These are phyloP conservation scores for Spergularia marina DNA, from an alignment of 148 eudicot species.

Conservation along the genomic window DNA sequence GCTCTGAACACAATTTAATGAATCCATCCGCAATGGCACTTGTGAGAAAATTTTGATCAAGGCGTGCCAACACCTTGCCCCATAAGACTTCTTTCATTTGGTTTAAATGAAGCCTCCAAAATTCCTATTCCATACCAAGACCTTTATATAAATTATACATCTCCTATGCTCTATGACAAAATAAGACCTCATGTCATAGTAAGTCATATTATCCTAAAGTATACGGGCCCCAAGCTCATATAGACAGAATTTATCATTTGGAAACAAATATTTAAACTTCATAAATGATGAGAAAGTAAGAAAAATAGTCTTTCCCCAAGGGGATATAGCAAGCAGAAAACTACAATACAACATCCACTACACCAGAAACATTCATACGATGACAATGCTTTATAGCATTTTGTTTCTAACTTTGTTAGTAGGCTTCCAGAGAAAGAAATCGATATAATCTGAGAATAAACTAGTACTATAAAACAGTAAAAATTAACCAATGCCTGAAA, in stretches of 20 bases:
- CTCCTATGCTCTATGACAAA: background rate
- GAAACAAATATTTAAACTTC: background rate
- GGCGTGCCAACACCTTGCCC: too few relatives aligned
- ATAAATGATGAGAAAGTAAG: background rate
- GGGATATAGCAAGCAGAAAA: background rate
- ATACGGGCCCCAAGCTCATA: background rate
- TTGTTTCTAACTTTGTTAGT: background rate
- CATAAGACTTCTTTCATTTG: too few relatives aligned
- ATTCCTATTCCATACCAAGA: too few relatives aligned
- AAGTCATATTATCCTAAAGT: background rate
- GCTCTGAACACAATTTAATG: too few relatives aligned
- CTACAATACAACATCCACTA: conserved; percentile 1
- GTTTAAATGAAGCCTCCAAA: too few relatives aligned
- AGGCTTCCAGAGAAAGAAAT: background rate
- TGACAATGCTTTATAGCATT: background rate
- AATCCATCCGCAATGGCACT: too few relatives aligned
- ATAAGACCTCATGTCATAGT: background rate
- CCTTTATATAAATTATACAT: too few relatives aligned
- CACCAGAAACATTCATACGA: background rate
- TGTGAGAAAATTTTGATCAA: too few relatives aligned
- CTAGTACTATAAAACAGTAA: too few relatives aligned
- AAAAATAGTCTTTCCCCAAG: background rate
- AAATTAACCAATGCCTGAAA: too few relatives aligned
- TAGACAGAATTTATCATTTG: background rate
- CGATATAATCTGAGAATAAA: background rate